Percentiles rank a stretch among this genome's conserved stretches.
Evolutionary conservation across 1,284 basidiomycete genomes (phyloP).

Genomic region (Rhodofomes roseus): DNA sequence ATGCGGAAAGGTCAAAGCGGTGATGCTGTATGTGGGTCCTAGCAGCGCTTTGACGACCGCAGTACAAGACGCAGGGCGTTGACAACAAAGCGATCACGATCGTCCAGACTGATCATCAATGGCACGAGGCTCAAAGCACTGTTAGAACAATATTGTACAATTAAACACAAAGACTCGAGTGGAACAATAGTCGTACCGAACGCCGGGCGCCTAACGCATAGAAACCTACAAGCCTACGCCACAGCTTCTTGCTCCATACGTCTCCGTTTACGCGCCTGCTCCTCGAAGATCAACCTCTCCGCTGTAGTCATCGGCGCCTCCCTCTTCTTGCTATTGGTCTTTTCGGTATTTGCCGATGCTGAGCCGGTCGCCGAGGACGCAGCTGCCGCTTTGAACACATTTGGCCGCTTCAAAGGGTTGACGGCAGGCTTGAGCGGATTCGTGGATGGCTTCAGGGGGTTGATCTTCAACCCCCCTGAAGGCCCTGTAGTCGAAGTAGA

Average conservation of each 20-base stretch:
- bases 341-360: conserved; percentile 16
- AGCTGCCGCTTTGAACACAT: conserved; percentile 66
- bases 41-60: neutral
- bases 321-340: conserved; percentile 42
- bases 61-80: neutral
- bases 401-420: conserved; percentile 62
- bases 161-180: neutral
- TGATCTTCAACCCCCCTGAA: conserved; percentile 60
- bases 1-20: neutral
- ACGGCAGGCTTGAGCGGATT: conserved; percentile 45
- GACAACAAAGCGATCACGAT: neutral
- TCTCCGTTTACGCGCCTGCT: conserved; percentile 79
- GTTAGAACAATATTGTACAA: neutral
- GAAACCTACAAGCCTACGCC: conserved; percentile 19
- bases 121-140: neutral
- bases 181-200: conserved; percentile 4
- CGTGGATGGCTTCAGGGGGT: conserved; percentile 41
- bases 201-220: conserved; percentile 13
- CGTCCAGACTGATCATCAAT: neutral
- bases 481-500: conserved; percentile 24
- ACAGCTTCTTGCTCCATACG: conserved; percentile 56
- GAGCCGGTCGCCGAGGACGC: conserved; percentile 11
- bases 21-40: neutral
- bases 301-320: conserved; percentile 70
- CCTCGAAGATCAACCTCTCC: conserved; percentile 84